These are phyloP conservation scores for Actinomortierella ambigua DNA, from an alignment of 371 early-diverging fungal species.

Conservation along the genomic window DNA sequence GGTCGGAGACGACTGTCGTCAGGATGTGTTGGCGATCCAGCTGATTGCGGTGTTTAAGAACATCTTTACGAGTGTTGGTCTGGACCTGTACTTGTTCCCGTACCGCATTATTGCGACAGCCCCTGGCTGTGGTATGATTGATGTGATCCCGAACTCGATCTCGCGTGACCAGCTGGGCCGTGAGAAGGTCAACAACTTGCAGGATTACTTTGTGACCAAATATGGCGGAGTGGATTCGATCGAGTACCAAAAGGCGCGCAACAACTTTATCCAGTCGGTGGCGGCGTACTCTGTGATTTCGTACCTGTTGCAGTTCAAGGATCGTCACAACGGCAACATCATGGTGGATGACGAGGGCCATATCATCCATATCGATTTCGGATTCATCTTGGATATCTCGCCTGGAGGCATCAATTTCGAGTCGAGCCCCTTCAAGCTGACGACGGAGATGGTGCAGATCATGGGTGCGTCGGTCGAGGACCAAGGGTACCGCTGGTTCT, in stretches of 20 bases:
- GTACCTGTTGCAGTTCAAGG: constrained; percentile 97
- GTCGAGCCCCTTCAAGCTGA: constrained; percentile 98
- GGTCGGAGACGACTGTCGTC: constrained; percentile 99
- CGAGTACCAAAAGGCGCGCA: constrained; percentile 90
- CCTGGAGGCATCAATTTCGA: constrained; percentile 99
- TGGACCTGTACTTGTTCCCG: constrained; percentile 97
- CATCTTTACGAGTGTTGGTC: constrained; percentile 89
- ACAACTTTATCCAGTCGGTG: constrained; percentile 94
- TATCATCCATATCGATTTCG: constrained; percentile 99
- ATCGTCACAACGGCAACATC: constrained; percentile 99
- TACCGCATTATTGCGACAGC: constrained; percentile 98
- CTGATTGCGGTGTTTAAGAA: constrained; percentile 97
- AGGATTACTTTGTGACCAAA: constrained; percentile 94
- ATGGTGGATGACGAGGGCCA: constrained; percentile 98
- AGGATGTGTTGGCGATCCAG: constrained; percentile 98
- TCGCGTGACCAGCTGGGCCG: constrained; percentile 98
- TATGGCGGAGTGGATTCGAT: constrained; percentile 95
- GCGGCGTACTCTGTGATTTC: constrained; percentile 98
- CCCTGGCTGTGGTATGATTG: constrained; percentile 98
- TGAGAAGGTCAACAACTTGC: constrained; percentile 96
- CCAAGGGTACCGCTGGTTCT: constrained; percentile 87
- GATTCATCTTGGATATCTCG: constrained; percentile 98
- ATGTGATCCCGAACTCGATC: constrained; percentile 98
- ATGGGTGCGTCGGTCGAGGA: constrained; percentile 91
- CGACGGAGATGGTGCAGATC: constrained; percentile 97